Percentiles rank a stretch among this genome's conserved stretches.
Evolutionary conservation across 345 rosid species (phyloP).

Genomic region (Linum lewisii): DNA sequence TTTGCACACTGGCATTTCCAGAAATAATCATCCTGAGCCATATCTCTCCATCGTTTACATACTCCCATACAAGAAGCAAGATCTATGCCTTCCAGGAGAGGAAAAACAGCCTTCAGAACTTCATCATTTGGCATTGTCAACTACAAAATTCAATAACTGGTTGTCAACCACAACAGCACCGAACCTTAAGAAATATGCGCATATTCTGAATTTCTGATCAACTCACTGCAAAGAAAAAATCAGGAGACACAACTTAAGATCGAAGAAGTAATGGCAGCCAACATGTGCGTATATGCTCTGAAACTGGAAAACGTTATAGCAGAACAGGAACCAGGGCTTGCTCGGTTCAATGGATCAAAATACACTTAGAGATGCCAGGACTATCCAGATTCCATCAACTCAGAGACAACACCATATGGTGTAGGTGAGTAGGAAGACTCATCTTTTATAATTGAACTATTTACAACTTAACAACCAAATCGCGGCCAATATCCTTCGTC

Average conservation of each 20-base stretch:
- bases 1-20: conserved; percentile 83
- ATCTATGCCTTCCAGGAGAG: conserved; percentile 61
- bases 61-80: conserved; percentile 77
- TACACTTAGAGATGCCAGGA: background rate
- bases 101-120: conserved; percentile 73
- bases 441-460: too few relatives aligned
- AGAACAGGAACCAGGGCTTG: background rate
- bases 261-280: background rate
- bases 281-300: background rate
- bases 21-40: conserved; percentile 74
- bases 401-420: background rate
- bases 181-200: background rate
- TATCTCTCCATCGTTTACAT: conserved; percentile 68
- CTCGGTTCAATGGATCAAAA: background rate
- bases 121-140: conserved; percentile 51
- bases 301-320: background rate
- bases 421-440: background rate
- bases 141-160: conserved; percentile 3
- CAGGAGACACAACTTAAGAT: conserved; percentile 1
- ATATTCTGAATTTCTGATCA: background rate
- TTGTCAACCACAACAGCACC: conserved; percentile 10
- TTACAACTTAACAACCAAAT: background rate
- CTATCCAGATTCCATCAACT: background rate
- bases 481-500: background rate
- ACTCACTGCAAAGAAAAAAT: conserved; percentile 10